These are phyloP conservation scores for Gracilariopsis chorda DNA, from an alignment of 23 red algal genomes.

Conservation along the genomic window DNA sequence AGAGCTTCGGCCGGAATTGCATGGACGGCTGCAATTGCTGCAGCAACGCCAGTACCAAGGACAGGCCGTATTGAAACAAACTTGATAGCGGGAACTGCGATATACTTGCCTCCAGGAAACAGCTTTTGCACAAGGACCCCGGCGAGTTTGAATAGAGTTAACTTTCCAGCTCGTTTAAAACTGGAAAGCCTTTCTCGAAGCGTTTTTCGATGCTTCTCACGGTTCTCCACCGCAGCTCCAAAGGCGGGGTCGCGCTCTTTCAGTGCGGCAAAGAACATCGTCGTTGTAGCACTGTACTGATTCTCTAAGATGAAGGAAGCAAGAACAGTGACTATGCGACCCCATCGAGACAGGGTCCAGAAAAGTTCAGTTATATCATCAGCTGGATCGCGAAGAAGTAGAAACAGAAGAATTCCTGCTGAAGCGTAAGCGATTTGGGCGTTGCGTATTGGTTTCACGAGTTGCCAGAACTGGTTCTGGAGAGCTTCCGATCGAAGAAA, in stretches of 20 bases:
- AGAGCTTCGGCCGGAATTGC: constrained; percentile 44
- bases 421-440: constrained; percentile 42
- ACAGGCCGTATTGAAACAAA: constrained; percentile 65
- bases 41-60: constrained; percentile 53
- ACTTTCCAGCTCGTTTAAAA: constrained; percentile 38
- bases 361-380: constrained; percentile 47
- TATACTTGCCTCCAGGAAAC: constrained; percentile 46
- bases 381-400: constrained; percentile 49
- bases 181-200: background rate
- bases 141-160: constrained; percentile 41
- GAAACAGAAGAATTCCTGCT: constrained; percentile 42
- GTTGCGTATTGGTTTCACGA: constrained; percentile 50
- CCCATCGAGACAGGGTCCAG: constrained; percentile 69
- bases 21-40: constrained; percentile 41
- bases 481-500: constrained; percentile 28
- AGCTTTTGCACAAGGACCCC: constrained; percentile 15
- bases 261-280: constrained; percentile 62
- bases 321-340: constrained; percentile 58
- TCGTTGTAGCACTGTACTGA: constrained; percentile 5
- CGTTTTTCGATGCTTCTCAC: background rate
- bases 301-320: constrained; percentile 23
- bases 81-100: constrained; percentile 54
- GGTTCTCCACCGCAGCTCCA: constrained; percentile 16
- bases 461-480: constrained; percentile 29
- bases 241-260: constrained; percentile 43